These are phyloP conservation scores for Aeschynomene evenia DNA, from an alignment of 306 rosid genomes.

Conservation along the genomic window DNA sequence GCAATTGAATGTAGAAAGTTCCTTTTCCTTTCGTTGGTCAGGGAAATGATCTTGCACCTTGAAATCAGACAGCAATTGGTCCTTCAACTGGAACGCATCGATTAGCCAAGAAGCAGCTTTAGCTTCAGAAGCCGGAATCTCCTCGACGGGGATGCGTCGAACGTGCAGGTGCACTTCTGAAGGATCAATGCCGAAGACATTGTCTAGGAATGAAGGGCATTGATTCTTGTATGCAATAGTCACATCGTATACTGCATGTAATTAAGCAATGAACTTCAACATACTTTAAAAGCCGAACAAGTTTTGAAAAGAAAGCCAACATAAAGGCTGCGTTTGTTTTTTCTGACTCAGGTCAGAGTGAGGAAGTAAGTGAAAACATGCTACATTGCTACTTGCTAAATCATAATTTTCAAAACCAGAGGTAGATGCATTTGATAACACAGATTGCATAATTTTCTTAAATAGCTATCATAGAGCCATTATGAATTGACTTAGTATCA, in stretches of 20 bases:
- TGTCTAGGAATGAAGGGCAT: constrained; percentile 85
- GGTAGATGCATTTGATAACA: background rate
- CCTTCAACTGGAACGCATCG: constrained; percentile 50
- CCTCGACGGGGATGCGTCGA: constrained; percentile 56
- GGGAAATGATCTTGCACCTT: constrained; percentile 67
- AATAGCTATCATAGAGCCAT: background rate
- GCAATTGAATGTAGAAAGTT: constrained; percentile 61
- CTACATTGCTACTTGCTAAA: background rate
- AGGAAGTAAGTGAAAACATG: constrained; percentile 8
- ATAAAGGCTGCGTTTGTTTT: no score
- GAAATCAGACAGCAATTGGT: constrained; percentile 61
- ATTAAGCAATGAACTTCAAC: constrained; percentile 14
- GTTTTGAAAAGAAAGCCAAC: background rate
- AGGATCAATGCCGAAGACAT: constrained; percentile 86
- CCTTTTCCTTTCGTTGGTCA: constrained; percentile 43
- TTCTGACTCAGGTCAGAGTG: no score
- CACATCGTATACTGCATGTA: constrained; percentile 77
- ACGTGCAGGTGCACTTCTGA: constrained; percentile 90
- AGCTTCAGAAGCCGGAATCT: constrained; percentile 59
- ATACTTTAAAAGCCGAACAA: constrained; percentile 4
- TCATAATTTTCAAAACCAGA: constrained; percentile 5
- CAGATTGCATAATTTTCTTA: background rate
- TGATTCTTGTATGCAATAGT: constrained; percentile 76
- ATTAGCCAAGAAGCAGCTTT: constrained; percentile 73
- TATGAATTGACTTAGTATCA: constrained; percentile 1